Percentiles rank a stretch among this genome's conserved stretches.
Evolutionary conservation across 2,329 filamentous ascomycete genomes (phyloP).

Genomic region (Exophiala bonariae): DNA sequence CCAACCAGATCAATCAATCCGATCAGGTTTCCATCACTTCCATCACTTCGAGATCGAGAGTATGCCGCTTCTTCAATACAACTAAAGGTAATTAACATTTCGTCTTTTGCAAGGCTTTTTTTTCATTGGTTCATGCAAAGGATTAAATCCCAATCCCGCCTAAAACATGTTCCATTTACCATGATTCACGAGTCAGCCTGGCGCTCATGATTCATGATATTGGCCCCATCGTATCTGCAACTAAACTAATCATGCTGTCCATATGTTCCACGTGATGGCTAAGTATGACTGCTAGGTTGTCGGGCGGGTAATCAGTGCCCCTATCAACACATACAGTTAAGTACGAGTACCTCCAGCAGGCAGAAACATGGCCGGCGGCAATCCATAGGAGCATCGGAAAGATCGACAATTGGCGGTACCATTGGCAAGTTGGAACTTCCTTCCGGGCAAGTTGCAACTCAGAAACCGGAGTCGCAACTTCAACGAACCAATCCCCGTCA

Average conservation of each 20-base stretch:
- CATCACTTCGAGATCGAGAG: slow-evolving; percentile 10
- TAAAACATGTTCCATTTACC: neutral
- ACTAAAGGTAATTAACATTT: slow-evolving; percentile 17
- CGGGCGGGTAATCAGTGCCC: slow-evolving; percentile 52
- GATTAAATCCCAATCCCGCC: slow-evolving; percentile 1
- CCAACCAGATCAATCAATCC: slow-evolving; percentile 8
- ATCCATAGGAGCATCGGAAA: slow-evolving; percentile 14
- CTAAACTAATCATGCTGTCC: neutral
- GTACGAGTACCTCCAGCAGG: slow-evolving; percentile 33
- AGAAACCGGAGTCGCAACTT: slow-evolving; percentile 65
- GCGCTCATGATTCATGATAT: slow-evolving; percentile 4
- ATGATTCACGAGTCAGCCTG: slow-evolving; percentile 1
- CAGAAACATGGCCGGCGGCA: slow-evolving; percentile 22
- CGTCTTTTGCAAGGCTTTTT: slow-evolving; percentile 18
- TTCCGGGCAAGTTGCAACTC: slow-evolving; percentile 33
- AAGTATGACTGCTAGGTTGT: slow-evolving; percentile 42
- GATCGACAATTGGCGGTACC: slow-evolving; percentile 6
- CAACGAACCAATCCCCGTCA: slow-evolving; percentile 68
- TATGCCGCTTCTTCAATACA: slow-evolving; percentile 25
- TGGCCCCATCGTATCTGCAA: slow-evolving; percentile 6
- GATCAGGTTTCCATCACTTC: neutral
- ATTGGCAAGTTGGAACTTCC: too few species aligned
- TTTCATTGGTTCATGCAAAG: slow-evolving; percentile 16
- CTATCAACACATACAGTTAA: slow-evolving; percentile 43
- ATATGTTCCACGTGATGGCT: slow-evolving; percentile 13